phyloP scores from a whole-genome alignment of 306 rosid species.

The Begonia fuchsioides region DNA sequence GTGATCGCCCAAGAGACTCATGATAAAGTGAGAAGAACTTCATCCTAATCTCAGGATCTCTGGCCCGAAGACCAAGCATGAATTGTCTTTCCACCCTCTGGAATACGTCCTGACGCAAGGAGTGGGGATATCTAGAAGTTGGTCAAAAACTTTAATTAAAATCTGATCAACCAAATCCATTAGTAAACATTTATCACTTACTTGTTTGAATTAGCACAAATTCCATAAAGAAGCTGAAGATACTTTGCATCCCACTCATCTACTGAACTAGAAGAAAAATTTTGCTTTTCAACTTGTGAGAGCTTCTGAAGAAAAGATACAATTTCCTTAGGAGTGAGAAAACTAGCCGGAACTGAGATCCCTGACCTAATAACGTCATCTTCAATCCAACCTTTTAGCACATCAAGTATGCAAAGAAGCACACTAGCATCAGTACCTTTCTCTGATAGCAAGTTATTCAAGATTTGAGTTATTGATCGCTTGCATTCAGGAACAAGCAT shows the following conservation, averaged over 20 bases:
- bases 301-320: constrained; percentile 92
- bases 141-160: constrained; percentile 11
- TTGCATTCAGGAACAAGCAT: constrained; percentile 85
- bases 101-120: constrained; percentile 79
- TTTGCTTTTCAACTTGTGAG: constrained; percentile 81
- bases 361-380: constrained; percentile 76
- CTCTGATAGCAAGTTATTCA: constrained; percentile 81
- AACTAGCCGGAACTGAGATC: constrained; percentile 36
- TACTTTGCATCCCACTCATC: constrained; percentile 92
- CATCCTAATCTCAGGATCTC: constrained; percentile 84
- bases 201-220: constrained; percentile 83
- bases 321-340: constrained; percentile 73
- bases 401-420: constrained; percentile 91
- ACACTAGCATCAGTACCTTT: constrained; percentile 90
- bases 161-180: constrained; percentile 10
- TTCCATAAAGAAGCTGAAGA: constrained; percentile 74
- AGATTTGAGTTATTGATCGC: constrained; percentile 65
- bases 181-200: constrained; percentile 24
- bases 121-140: constrained; percentile 39
- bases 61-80: constrained; percentile 94
- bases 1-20: constrained; percentile 64
- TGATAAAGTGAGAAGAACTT: constrained; percentile 79
- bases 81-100: constrained; percentile 85
- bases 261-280: constrained; percentile 38
- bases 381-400: constrained; percentile 93